These are phyloP conservation scores for Perkinsus marinus DNA, from an alignment of 169 alveolate species.

Conservation along the genomic window DNA sequence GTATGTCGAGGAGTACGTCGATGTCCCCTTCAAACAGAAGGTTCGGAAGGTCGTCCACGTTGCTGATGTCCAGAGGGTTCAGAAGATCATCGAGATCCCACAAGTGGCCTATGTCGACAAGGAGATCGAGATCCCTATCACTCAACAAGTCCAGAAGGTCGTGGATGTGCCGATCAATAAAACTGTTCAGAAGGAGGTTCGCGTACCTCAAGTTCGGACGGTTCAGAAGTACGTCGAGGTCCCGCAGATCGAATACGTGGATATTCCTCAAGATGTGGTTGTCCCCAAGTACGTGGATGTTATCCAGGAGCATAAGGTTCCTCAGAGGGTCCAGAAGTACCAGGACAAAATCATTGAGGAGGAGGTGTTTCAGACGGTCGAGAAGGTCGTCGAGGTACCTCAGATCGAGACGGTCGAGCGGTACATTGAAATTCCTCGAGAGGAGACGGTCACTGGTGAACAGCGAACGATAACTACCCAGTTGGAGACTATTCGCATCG, in stretches of 20 bases:
- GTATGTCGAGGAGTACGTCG: neutral
- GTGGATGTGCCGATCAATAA: constrained; percentile 52
- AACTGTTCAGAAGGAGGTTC: constrained; percentile 49
- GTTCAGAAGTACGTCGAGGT: constrained; percentile 59
- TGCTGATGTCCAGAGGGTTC: constrained; percentile 46
- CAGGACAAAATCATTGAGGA: constrained; percentile 62
- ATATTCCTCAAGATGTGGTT: constrained; percentile 30
- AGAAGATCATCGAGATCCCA: constrained; percentile 60
- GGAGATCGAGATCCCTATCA: constrained; percentile 57
- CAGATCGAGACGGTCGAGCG: constrained; percentile 51
- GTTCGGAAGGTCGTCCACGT: constrained; percentile 42
- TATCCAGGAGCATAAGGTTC: constrained; percentile 37
- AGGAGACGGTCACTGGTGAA: neutral
- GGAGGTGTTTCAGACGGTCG: constrained; percentile 54
- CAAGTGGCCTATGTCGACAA: constrained; percentile 53
- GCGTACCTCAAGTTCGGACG: constrained; percentile 54
- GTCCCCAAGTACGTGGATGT: constrained; percentile 51
- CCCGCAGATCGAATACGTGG: constrained; percentile 43
- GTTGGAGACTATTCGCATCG: neutral
- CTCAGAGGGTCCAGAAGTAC: constrained; percentile 57
- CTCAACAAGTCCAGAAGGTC: constrained; percentile 51
- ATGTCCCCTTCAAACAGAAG: neutral
- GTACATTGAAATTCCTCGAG: constrained; percentile 43
- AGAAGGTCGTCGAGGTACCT: constrained; percentile 59
- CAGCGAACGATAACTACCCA: neutral